Percentiles rank a stretch among this genome's conserved stretches.
phyloP scores from a whole-genome alignment of 495 filamentous ascomycete species.

The Neurospora hispaniola region DNA sequence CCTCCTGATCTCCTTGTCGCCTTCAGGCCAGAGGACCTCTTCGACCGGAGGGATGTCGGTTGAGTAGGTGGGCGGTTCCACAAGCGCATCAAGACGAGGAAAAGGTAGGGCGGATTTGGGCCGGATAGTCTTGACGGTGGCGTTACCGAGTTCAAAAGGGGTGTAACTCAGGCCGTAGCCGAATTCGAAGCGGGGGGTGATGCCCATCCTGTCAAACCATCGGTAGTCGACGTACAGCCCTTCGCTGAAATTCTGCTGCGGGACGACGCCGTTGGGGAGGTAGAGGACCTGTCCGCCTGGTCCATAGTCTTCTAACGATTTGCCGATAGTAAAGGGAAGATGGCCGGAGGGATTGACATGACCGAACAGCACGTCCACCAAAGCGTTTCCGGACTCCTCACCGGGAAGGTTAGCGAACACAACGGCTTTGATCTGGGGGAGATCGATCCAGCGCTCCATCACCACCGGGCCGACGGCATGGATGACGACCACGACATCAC shows the following conservation, averaged over 20 bases:
- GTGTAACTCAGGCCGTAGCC: conserved; percentile 78
- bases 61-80: conserved; percentile 50
- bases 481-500: conserved; percentile 71
- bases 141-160: conserved; percentile 56
- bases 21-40: conserved; percentile 53
- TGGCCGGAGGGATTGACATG: conserved; percentile 77
- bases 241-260: conserved; percentile 78
- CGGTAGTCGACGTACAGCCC: conserved; percentile 77
- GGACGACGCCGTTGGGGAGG: conserved; percentile 57
- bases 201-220: conserved; percentile 66
- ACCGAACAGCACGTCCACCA: conserved; percentile 78
- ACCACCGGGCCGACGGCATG: conserved; percentile 85
- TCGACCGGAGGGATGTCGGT: conserved; percentile 42
- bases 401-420: conserved; percentile 82
- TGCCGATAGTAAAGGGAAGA: conserved; percentile 85
- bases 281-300: conserved; percentile 66
- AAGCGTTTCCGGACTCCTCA: conserved; percentile 78
- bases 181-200: conserved; percentile 65
- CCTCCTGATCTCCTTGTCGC: conserved; percentile 32
- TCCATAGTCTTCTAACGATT: conserved; percentile 71
- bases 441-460: conserved; percentile 74
- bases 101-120: conserved; percentile 49
- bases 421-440: conserved; percentile 69
- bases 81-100: background rate
- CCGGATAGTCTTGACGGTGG: conserved; percentile 43